phyloP scores from a whole-genome alignment of 306 rosid species.

The Pterocarpus macrocarpus region DNA sequence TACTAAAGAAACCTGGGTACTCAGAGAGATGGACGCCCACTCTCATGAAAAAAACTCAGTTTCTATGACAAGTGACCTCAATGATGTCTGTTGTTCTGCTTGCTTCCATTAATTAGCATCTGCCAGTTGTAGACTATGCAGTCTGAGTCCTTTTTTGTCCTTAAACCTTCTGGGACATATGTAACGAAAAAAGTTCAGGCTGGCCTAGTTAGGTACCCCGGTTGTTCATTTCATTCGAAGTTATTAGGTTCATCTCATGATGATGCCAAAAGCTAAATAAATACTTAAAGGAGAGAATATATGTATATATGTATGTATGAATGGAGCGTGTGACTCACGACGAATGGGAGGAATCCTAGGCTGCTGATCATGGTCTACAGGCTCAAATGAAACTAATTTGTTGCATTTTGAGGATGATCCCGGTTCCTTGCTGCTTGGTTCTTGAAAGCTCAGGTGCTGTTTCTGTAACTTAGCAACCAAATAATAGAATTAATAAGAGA shows the following conservation, averaged over 20 bases:
- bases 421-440: constrained; percentile 60
- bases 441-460: constrained; percentile 67
- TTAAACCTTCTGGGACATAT: constrained; percentile 4
- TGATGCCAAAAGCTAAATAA: background rate
- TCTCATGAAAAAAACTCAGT: constrained; percentile 46
- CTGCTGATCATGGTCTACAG: constrained; percentile 64
- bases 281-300: background rate
- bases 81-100: constrained; percentile 47
- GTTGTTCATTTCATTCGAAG: background rate
- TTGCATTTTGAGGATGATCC: constrained; percentile 83
- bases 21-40: constrained; percentile 50
- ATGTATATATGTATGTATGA: background rate
- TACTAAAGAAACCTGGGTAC: constrained; percentile 43
- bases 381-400: constrained; percentile 60
- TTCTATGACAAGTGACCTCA: constrained; percentile 48
- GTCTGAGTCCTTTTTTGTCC: constrained; percentile 28
- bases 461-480: constrained; percentile 50
- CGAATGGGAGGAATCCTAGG: constrained; percentile 87
- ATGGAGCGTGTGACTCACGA: constrained; percentile 64
- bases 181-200: constrained; percentile 38
- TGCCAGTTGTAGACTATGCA: constrained; percentile 45
- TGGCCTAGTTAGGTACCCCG: constrained; percentile 4
- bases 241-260: background rate
- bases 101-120: constrained; percentile 47
- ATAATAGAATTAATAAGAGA: background rate